Base-by-base conservation (phyloP, 306 rosid genomes). In the Sindora glabra region DNA sequence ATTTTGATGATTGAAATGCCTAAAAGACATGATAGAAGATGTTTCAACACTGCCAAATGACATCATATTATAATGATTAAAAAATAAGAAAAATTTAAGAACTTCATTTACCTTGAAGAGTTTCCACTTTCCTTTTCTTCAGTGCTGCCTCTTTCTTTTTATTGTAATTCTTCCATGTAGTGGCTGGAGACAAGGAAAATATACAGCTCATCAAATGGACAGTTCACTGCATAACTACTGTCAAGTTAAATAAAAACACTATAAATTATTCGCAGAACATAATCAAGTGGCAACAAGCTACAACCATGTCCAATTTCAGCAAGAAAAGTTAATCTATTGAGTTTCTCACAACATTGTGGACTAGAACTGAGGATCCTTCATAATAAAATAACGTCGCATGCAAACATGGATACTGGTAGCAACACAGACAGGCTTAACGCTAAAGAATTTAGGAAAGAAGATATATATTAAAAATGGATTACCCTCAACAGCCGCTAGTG, bases 111-210 rank as follows among this genome's bases (percentile, higher is more conserved):
- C 97, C 90, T 84, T 66, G 95, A 76, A 77, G 78, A 59, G 77
- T 74, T 67, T 83, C 97, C 45, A 59, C 80, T 82, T 79, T 92
- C 74, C 77, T 84, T 77, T 86, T 89, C 81, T 84, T 92, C 23
- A 74, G 69, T 40, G 83, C 82, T 60, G 87, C 81, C 57, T 92
- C 97, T 75, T 84, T 92, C 82, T 86, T 92, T 52, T 71, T 78
- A 74, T 51, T 80, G 74, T 17, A 80, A 65, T 54, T 74, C 76
- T 77, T 92, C 97, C 99, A 69, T 1, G 90, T 5, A 67, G 81
- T 84, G 70, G 80, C 99, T 92, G 77, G 66, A 76, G 72, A 79
- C 18, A 55, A 58, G 63, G 41, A 22, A 70, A 76, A 60, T 10
- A 70, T 52, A 71, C 65, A 67, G 64, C 36, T 30, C 62, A 27